Percentiles rank a stretch among this genome's conserved stretches.
Conservation (phyloP, 345 rosid genomes). For the Erysimum cheiranthoides region DNA sequence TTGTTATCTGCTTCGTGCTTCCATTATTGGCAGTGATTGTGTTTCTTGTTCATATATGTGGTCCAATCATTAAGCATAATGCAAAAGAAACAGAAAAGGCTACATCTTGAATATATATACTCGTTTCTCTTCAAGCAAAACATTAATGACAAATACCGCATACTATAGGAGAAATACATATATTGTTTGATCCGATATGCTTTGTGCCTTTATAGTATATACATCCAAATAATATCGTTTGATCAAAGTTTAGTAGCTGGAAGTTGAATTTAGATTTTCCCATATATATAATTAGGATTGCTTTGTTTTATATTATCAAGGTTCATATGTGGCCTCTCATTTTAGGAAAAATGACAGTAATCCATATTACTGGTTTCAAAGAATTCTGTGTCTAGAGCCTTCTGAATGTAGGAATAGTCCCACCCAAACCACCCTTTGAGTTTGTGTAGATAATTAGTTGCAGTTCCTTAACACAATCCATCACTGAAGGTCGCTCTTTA, state of each 20-base stretch:
- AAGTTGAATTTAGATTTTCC: conserved; percentile 8
- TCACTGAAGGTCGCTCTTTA: conserved; percentile 82
- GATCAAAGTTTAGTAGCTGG: conserved; percentile 33
- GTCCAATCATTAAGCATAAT: conserved; percentile 7
- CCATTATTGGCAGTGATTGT: neutral
- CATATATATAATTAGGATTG: conserved; percentile 22
- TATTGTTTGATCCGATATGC: neutral
- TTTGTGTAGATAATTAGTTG: conserved; percentile 72
- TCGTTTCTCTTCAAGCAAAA: conserved; percentile 30
- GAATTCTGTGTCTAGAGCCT: conserved; percentile 50
- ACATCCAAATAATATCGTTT: conserved; percentile 31
- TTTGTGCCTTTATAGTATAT: conserved; percentile 29
- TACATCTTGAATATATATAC: conserved; percentile 16
- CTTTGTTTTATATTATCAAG: conserved; percentile 18
- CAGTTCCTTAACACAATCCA: conserved; percentile 85
- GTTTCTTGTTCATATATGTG: conserved; percentile 10
- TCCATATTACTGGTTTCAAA: conserved; percentile 33
- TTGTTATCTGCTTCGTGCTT: conserved; percentile 12
- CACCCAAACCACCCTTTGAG: conserved; percentile 72
- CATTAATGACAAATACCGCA: conserved; percentile 13
- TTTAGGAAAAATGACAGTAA: conserved; percentile 22
- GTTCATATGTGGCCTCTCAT: conserved; percentile 31
- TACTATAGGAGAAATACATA: conserved; percentile 12
- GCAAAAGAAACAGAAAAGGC: conserved; percentile 23
- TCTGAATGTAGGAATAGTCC: conserved; percentile 59